Evolutionary conservation across 169 alveolate genomes (phyloP).

Genomic region (Plasmodium ovale): DNA sequence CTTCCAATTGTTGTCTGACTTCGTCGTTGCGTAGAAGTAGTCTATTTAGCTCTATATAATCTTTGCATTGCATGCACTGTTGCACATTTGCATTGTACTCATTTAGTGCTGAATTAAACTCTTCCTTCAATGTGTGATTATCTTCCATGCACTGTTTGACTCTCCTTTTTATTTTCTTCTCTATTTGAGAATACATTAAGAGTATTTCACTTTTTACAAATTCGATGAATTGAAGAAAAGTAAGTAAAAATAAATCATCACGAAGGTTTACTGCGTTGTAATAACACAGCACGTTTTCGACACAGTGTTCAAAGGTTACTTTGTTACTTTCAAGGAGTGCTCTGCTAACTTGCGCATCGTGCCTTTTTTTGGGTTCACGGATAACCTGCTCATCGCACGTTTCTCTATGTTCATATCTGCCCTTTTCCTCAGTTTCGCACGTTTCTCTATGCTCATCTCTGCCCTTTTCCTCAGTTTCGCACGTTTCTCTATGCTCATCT

Average conservation of each 20-base stretch:
- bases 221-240: constrained; percentile 41
- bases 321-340: constrained; percentile 1
- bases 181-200: neutral
- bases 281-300: constrained; percentile 7
- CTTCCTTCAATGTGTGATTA: neutral
- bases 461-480: no score
- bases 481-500: no score
- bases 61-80: constrained; percentile 41
- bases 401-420: no score
- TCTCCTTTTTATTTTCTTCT: constrained; percentile 8
- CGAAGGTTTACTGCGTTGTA: constrained; percentile 45
- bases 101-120: neutral
- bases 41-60: constrained; percentile 5
- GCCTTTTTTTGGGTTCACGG: neutral
- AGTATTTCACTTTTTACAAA: constrained; percentile 18
- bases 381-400: no score
- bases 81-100: constrained; percentile 25
- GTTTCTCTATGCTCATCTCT: no score
- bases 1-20: neutral
- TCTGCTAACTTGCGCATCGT: neutral
- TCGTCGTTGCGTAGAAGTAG: neutral
- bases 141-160: neutral
- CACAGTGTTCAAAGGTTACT: neutral
- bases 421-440: no score
- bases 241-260: constrained; percentile 41